Percentiles rank a stretch among this genome's conserved stretches.
Conservation (phyloP, 345 rosid species). For the Eucalyptus sideroxylon region DNA sequence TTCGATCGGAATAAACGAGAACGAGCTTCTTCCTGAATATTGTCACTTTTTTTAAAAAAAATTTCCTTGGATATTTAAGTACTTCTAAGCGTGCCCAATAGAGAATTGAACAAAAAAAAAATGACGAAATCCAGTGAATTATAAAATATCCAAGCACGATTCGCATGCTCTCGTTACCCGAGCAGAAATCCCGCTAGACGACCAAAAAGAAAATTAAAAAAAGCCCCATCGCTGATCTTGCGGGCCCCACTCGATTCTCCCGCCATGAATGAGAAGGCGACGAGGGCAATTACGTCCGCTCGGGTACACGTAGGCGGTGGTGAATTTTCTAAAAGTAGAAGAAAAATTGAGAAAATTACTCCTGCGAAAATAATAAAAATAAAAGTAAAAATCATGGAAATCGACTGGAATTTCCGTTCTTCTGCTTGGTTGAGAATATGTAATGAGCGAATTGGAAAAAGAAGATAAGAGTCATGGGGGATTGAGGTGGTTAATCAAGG, state of each 20-base stretch:
- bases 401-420: not conserved
- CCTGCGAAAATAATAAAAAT: not conserved
- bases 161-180: not conserved
- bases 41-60: not conserved
- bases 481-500: not conserved
- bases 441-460: not conserved
- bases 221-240: not conserved
- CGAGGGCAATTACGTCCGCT: not conserved
- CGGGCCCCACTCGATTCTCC: not conserved
- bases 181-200: too few relatives aligned
- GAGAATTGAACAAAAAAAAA: too few relatives aligned
- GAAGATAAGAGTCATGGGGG: not conserved
- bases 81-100: too few relatives aligned
- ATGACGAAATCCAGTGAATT: too few relatives aligned
- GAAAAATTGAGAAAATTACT: not conserved
- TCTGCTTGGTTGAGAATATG: too few relatives aligned
- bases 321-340: not conserved
- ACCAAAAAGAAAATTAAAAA: accelerated
- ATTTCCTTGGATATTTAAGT: not conserved
- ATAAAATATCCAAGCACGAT: not conserved
- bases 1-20: not conserved
- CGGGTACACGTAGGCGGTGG: not conserved
- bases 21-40: not conserved
- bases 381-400: not conserved
- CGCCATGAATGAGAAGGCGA: not conserved